These are phyloP conservation scores for Psilocybe tampanensis DNA, from an alignment of 768 basidiomycete genomes.

Conservation along the genomic window DNA sequence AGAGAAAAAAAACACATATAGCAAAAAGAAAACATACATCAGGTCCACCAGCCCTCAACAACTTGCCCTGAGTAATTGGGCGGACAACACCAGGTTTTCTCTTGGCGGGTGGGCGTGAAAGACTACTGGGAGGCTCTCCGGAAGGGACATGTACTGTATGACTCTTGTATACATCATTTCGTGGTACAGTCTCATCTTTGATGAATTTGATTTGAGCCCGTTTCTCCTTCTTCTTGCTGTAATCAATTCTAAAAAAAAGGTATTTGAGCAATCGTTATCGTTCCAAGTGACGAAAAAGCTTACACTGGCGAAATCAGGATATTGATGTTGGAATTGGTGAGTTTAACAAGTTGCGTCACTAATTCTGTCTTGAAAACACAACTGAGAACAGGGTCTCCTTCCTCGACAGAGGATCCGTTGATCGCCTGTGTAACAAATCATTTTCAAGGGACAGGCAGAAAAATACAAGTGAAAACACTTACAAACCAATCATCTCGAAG, in stretches of 20 bases:
- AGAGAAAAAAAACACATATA: neutral
- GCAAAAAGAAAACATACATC: slow-evolving; percentile 35
- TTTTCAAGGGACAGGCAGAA: slow-evolving; percentile 4
- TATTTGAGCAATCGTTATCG: neutral
- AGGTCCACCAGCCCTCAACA: slow-evolving; percentile 77
- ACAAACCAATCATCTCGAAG: slow-evolving; percentile 96
- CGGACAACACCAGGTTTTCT: slow-evolving; percentile 85
- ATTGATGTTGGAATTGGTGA: slow-evolving; percentile 77
- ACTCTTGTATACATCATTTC: slow-evolving; percentile 91
- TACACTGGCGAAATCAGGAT: slow-evolving; percentile 79
- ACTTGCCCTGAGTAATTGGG: slow-evolving; percentile 84
- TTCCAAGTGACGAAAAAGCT: slow-evolving; percentile 28
- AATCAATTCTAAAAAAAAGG: slow-evolving; percentile 64
- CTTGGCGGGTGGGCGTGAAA: slow-evolving; percentile 83
- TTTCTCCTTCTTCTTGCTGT: slow-evolving; percentile 98
- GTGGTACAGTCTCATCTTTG: slow-evolving; percentile 83
- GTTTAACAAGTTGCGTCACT: slow-evolving; percentile 74
- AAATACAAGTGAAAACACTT: slow-evolving; percentile 24
- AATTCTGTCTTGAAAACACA: slow-evolving; percentile 97
- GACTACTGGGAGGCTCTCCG: slow-evolving; percentile 82
- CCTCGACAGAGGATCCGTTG: slow-evolving; percentile 80
- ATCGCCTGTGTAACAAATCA: slow-evolving; percentile 51
- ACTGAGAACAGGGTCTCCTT: slow-evolving; percentile 91
- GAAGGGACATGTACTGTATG: slow-evolving; percentile 86
- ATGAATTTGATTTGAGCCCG: slow-evolving; percentile 81